Percentiles rank a stretch among this genome's conserved stretches.
Conservation (phyloP, 257 asterid genomes). For the Nicotiana undulata region DNA sequence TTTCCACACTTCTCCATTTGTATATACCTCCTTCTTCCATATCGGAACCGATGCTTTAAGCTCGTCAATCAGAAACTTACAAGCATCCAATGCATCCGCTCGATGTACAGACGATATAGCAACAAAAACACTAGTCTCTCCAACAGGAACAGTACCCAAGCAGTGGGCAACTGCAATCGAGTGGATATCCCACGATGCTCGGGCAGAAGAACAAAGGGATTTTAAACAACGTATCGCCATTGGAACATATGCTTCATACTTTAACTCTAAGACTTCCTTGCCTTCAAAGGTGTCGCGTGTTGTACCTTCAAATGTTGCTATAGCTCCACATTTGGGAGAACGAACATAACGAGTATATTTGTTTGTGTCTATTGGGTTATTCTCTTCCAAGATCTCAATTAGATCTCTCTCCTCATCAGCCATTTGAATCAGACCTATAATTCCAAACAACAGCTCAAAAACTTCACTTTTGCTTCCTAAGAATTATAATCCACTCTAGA, state of each 20-base stretch:
- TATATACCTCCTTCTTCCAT: constrained; percentile 96
- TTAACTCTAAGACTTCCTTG: constrained; percentile 64
- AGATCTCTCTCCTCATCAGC: constrained; percentile 58
- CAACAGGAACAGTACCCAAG: constrained; percentile 77
- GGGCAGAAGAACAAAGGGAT: constrained; percentile 74
- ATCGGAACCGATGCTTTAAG: constrained; percentile 86
- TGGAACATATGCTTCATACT: constrained; percentile 87
- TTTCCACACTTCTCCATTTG: constrained; percentile 94
- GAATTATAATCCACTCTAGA: not conserved
- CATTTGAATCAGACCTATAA: constrained; percentile 23
- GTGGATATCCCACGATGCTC: constrained; percentile 60
- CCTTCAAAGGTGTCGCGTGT: constrained; percentile 85
- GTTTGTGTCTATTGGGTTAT: constrained; percentile 48
- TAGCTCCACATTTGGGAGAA: constrained; percentile 82
- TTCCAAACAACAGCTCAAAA: not conserved
- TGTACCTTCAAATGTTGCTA: constrained; percentile 89
- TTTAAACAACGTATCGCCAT: constrained; percentile 81
- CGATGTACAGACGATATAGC: constrained; percentile 79
- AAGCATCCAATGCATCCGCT: constrained; percentile 78
- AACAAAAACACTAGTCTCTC: constrained; percentile 77
- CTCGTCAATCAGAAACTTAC: constrained; percentile 81
- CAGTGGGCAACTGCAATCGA: constrained; percentile 77
- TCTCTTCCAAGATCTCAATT: constrained; percentile 67
- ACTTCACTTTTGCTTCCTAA: not conserved
- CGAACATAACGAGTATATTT: constrained; percentile 61